Conservation (phyloP, 73 alveolate genomes). For the Blepharisma japonicum region DNA sequence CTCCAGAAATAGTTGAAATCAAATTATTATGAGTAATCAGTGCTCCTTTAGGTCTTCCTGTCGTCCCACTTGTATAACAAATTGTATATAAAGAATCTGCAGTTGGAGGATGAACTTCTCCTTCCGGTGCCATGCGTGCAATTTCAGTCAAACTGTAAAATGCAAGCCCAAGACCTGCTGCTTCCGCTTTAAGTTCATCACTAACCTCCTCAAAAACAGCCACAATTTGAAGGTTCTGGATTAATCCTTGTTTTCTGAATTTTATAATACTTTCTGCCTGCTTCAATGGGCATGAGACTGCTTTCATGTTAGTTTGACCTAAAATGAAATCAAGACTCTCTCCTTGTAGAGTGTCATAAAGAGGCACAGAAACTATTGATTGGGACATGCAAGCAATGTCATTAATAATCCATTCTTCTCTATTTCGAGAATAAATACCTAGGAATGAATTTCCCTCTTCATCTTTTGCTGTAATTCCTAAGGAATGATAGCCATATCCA, state of each 20-base stretch:
- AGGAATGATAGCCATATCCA: conserved; percentile 41
- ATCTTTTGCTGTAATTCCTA: conserved; percentile 38
- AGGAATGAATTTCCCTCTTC: conserved; percentile 50
- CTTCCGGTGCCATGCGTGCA: conserved; percentile 32
- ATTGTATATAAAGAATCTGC: conserved; percentile 66
- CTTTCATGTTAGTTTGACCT: conserved; percentile 57
- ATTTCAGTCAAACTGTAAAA: neutral
- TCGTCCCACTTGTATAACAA: conserved; percentile 89
- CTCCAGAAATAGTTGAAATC: conserved; percentile 39
- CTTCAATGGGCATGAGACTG: conserved; percentile 45
- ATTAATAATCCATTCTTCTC: conserved; percentile 71
- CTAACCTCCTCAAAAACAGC: conserved; percentile 42
- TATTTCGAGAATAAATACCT: conserved; percentile 71
- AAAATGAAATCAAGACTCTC: conserved; percentile 65
- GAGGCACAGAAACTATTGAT: conserved; percentile 54
- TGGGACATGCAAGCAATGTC: conserved; percentile 70
- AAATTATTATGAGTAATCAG: conserved; percentile 67
- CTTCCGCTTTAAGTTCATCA: conserved; percentile 27
- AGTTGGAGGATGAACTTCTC: conserved; percentile 68
- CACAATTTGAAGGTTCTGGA: conserved; percentile 48
- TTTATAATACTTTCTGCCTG: conserved; percentile 38
- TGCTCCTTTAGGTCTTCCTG: conserved; percentile 91
- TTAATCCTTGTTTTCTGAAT: conserved; percentile 45
- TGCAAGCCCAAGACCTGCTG: neutral
- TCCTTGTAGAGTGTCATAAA: conserved; percentile 72